Evolutionary conservation across 371 early-diverging fungal genomes (phyloP).

Genomic region (Circinella umbellata): DNA sequence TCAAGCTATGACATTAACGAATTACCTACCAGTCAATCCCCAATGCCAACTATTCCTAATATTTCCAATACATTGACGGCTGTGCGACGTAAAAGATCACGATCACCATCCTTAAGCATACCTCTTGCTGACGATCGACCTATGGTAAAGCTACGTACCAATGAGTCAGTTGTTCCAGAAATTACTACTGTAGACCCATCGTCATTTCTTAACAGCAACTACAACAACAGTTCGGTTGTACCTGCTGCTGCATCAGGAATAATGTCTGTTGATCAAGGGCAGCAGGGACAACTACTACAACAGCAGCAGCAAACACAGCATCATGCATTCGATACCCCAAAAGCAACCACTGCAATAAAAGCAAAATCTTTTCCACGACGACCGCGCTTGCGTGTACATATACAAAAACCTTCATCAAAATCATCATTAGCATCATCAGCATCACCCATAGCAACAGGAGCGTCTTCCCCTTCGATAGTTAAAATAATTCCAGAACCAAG

Average conservation of each 20-base stretch:
- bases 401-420: slow-evolving; percentile 24
- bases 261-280: too few species aligned
- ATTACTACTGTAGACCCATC: background rate
- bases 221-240: background rate
- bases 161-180: background rate
- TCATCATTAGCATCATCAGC: background rate
- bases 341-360: background rate
- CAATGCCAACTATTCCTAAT: background rate
- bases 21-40: background rate
- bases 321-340: background rate
- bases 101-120: slow-evolving; percentile 18
- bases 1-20: slow-evolving; percentile 4
- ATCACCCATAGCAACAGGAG: background rate
- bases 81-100: slow-evolving; percentile 19
- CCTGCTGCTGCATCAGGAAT: background rate
- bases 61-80: background rate
- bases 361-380: background rate
- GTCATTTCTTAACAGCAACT: background rate
- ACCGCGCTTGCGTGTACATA: slow-evolving; percentile 16
- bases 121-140: slow-evolving; percentile 8
- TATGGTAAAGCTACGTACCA: background rate
- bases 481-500: background rate
- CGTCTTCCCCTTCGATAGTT: background rate
- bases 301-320: background rate
- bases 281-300: too few species aligned